Base-by-base conservation (phyloP, 192 early-diverging fungal genomes). In the Funneliformis geosporum region DNA sequence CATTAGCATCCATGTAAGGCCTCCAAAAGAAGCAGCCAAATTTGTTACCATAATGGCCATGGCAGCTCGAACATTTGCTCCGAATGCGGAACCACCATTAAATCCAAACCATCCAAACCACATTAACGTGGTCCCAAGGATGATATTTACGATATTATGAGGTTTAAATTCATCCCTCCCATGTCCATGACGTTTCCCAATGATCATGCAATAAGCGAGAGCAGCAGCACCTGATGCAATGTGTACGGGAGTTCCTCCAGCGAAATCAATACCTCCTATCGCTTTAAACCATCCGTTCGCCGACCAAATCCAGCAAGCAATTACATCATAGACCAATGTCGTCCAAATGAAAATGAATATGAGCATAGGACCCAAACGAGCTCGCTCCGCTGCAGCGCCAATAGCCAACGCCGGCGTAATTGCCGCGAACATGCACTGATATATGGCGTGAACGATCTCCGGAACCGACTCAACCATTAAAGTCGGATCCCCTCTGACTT, bases 31-130 rank as follows among this genome's bases (percentile, higher is more conserved):
- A 33, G 95, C 93, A 67, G 95, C 91, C 42, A 97, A 79, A 82
- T 97, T 95, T n/a, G 96, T 98, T 66, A 94, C 94, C 27, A 94
- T 81, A 59, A 88, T 91, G 38, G 97, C 96, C 91, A 95, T 93
- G 43, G 90, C 95, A 59, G 96, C 96, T 73, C 96, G 93, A 55
- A 93, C 79, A 75, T 94, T 96, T 27, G 93, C 93, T 4, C 90
- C 90, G 44, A 94, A 85, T 18, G 93, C 93, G 42, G 93, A 94
- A 65, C 97, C 97, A 70, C 92, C 96, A 84, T 99, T 98, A 89
- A 99, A 99, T 0, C 95, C 96, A 71, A 95, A 94, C 96, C 96
- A 98, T 64, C 96, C 95, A 74, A 96, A 96, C 95, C 96, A 97
- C 65, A 98, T 88, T 62, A 98, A 89, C 47, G 90, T 90, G 33